These are phyloP conservation scores for Planoprotostelium fungivorum DNA, from an alignment of 78 protist species.

Conservation along the genomic window DNA sequence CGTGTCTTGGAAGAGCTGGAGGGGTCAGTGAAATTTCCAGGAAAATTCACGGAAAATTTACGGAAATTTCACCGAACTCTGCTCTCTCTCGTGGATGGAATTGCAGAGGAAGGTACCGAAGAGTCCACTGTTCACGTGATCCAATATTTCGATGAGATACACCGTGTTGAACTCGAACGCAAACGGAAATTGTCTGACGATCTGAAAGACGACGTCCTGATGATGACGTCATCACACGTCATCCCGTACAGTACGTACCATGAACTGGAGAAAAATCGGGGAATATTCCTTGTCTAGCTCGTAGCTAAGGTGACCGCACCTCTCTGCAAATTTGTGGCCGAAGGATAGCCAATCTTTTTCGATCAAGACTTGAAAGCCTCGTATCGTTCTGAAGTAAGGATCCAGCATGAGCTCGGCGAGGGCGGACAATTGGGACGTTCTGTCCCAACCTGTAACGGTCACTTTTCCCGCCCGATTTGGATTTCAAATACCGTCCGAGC, in stretches of 20 bases:
- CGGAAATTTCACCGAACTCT: too few species aligned
- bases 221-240: constrained; percentile 10
- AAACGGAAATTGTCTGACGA: constrained; percentile 59
- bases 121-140: constrained; percentile 13
- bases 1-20: not conserved
- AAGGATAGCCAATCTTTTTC: constrained; percentile 90
- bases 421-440: constrained; percentile 82
- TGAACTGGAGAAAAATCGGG: constrained; percentile 89
- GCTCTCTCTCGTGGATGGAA: constrained; percentile 8
- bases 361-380: constrained; percentile 81
- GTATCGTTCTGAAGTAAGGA: constrained; percentile 83
- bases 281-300: constrained; percentile 58
- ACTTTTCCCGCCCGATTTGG: constrained; percentile 66
- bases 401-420: constrained; percentile 79
- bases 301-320: constrained; percentile 46
- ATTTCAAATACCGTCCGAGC: constrained; percentile 10
- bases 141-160: constrained; percentile 13
- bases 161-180: constrained; percentile 43
- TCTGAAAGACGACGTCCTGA: constrained; percentile 65
- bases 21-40: too few species aligned
- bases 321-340: constrained; percentile 85
- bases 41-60: too few species aligned
- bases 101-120: constrained; percentile 60
- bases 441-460: constrained; percentile 87
- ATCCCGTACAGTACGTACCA: constrained; percentile 72